A percentile compares a stretch with the other conserved stretches of the same genome.
phyloP scores from a whole-genome alignment of 2,329 filamentous ascomycete species.

The Alternaria gansuensis region DNA sequence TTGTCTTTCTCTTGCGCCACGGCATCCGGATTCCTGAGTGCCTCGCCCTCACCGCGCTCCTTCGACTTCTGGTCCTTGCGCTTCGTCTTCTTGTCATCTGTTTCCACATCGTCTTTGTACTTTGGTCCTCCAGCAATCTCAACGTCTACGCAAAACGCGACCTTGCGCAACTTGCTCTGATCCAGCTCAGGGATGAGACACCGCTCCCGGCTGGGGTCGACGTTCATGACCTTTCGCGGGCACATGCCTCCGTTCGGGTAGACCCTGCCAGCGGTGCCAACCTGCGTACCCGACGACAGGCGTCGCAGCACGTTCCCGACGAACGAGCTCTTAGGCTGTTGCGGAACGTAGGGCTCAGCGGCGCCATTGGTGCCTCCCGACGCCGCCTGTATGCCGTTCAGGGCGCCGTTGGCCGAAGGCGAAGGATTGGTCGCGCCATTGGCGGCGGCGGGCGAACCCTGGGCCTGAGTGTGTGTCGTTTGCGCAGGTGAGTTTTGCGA shows the following conservation, averaged over 20 bases:
- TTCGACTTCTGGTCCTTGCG: slow-evolving; percentile 64
- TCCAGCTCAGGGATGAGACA: slow-evolving; percentile 82
- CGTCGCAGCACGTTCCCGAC: slow-evolving; percentile 82
- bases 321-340: slow-evolving; percentile 79
- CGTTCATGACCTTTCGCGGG: slow-evolving; percentile 82
- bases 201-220: slow-evolving; percentile 80
- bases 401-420: slow-evolving; percentile 52
- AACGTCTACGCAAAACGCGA: slow-evolving; percentile 96
- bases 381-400: slow-evolving; percentile 53
- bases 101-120: slow-evolving; percentile 70
- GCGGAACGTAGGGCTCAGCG: slow-evolving; percentile 72
- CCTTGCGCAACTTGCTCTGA: slow-evolving; percentile 80
- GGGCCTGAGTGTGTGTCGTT: slow-evolving; percentile 46
- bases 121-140: slow-evolving; percentile 90
- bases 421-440: slow-evolving; percentile 62
- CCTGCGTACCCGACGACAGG: slow-evolving; percentile 69
- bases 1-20: slow-evolving; percentile 66
- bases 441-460: slow-evolving; percentile 51
- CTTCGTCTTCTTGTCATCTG: slow-evolving; percentile 60
- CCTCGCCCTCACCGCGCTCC: slow-evolving; percentile 77
- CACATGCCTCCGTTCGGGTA: slow-evolving; percentile 74
- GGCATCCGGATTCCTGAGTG: slow-evolving; percentile 72
- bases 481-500: slow-evolving; percentile 57
- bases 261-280: slow-evolving; percentile 60
- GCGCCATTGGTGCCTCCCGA: slow-evolving; percentile 42